Conservation (phyloP, 495 filamentous ascomycete genomes). For the Aspergillus diversus region DNA sequence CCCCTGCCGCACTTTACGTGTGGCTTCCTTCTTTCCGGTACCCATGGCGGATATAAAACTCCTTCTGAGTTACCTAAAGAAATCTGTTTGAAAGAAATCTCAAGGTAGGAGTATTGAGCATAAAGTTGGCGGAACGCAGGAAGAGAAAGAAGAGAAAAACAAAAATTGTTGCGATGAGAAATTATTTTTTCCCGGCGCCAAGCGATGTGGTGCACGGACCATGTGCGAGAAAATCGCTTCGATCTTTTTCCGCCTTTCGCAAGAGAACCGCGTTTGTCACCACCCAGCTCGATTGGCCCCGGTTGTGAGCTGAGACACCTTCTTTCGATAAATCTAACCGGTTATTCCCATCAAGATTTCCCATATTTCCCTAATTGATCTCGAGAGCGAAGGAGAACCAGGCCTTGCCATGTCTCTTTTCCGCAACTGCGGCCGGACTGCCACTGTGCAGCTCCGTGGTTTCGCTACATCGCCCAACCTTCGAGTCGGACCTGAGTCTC, state of each 20-base stretch:
- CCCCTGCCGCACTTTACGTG: constrained; percentile 78
- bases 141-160: constrained; percentile 40
- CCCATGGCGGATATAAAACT: constrained; percentile 67
- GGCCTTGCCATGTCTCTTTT: constrained; percentile 42
- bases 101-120: constrained; percentile 37
- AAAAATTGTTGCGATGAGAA: constrained; percentile 28
- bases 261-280: constrained; percentile 24
- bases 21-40: constrained; percentile 90
- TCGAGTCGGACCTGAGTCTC: constrained; percentile 65
- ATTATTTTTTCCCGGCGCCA: constrained; percentile 44
- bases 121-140: constrained; percentile 43
- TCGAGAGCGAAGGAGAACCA: background rate
- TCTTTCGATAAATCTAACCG: background rate
- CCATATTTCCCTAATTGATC: background rate
- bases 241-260: constrained; percentile 36
- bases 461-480: constrained; percentile 44
- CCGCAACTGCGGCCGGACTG: constrained; percentile 43
- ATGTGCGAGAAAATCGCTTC: constrained; percentile 49
- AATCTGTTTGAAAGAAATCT: constrained; percentile 32
- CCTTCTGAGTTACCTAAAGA: constrained; percentile 24
- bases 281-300: constrained; percentile 11
- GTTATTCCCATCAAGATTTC: background rate
- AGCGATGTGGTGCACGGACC: constrained; percentile 47
- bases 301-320: constrained; percentile 16
- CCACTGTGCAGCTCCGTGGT: constrained; percentile 49